Evolutionary conservation across 2,329 filamentous ascomycete genomes (phyloP).

Genomic region (Verticillium nubilum): DNA sequence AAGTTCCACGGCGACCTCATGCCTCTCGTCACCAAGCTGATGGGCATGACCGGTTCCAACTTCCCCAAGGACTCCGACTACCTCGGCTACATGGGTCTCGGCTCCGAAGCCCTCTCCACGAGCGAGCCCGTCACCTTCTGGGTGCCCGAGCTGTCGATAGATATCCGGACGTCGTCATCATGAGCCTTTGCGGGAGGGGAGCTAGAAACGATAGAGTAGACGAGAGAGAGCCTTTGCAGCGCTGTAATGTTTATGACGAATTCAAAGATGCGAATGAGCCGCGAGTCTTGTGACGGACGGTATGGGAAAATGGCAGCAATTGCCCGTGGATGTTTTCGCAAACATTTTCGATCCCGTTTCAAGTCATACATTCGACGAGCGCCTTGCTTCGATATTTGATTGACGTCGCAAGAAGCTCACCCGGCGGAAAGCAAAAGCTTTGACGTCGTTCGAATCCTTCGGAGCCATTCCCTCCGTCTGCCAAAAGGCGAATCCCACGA

Average conservation of each 20-base stretch:
- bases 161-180: conserved; percentile 9
- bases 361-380: too few species aligned
- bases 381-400: too few species aligned
- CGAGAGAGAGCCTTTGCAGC: not conserved
- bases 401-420: too few species aligned
- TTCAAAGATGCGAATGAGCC: not conserved
- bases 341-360: too few species aligned
- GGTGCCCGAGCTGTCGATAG: conserved; percentile 31
- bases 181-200: too few species aligned
- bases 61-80: conserved; percentile 37
- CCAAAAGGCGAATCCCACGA: not conserved
- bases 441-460: not conserved
- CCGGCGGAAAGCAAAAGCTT: too few species aligned
- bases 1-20: conserved; percentile 41
- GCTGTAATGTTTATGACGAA: not conserved
- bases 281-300: too few species aligned
- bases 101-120: conserved; percentile 42
- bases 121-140: conserved; percentile 40
- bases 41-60: conserved; percentile 22
- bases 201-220: not conserved
- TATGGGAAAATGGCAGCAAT: too few species aligned
- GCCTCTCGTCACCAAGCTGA: conserved; percentile 35
- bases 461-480: not conserved
- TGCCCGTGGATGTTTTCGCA: too few species aligned
- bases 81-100: conserved; percentile 46